Evolutionary conservation across 345 rosid genomes (phyloP).

Genomic region (Moricandia moricandioides): DNA sequence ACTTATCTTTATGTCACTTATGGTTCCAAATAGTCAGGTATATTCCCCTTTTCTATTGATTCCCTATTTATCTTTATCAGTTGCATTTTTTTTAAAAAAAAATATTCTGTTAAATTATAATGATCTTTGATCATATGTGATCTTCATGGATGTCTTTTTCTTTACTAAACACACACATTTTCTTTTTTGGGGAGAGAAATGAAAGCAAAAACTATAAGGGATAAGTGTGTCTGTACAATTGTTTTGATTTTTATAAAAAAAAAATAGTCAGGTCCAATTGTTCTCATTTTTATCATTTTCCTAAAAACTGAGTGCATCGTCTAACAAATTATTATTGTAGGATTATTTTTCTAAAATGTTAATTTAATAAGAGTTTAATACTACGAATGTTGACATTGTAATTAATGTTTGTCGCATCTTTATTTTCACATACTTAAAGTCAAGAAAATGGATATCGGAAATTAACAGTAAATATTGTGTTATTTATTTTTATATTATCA

Average conservation of each 20-base stretch:
- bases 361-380: background rate
- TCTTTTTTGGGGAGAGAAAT: background rate
- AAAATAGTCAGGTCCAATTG: too few species aligned
- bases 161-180: background rate
- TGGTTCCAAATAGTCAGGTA: constrained; percentile 35
- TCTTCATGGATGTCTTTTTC: background rate
- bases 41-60: constrained; percentile 15
- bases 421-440: background rate
- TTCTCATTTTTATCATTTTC: background rate
- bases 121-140: background rate
- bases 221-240: background rate
- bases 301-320: background rate
- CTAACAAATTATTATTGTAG: background rate
- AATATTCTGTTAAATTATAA: background rate
- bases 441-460: background rate
- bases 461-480: background rate
- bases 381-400: background rate
- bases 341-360: background rate
- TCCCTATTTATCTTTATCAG: constrained; percentile 9
- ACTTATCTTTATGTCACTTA: constrained; percentile 39
- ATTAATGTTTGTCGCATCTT: background rate
- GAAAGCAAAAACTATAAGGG: background rate
- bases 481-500: constrained; percentile 14
- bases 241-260: background rate
- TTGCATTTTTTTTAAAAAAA: too few species aligned